Percentiles rank a stretch among this genome's conserved stretches.
These are phyloP conservation scores for Kwoniella mangroviensis DNA, from an alignment of 768 basidiomycete genomes.

Conservation along the genomic window DNA sequence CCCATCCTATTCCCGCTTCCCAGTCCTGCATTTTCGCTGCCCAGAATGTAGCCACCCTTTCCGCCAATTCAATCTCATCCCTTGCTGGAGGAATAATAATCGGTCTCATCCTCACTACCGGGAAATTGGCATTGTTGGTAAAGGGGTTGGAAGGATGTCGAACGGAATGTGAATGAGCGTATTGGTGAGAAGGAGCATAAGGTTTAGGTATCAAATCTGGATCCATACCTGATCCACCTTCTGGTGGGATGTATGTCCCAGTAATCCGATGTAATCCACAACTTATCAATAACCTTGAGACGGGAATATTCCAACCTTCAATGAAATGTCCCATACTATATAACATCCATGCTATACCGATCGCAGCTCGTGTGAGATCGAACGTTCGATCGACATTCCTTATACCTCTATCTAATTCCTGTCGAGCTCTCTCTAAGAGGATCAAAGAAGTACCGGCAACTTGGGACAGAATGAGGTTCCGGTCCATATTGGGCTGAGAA, in stretches of 20 bases:
- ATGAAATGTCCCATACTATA: constrained; percentile 47
- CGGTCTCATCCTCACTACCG: constrained; percentile 40
- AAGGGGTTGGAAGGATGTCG: neutral
- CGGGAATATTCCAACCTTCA: constrained; percentile 52
- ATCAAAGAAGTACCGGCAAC: constrained; percentile 26
- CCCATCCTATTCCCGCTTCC: constrained; percentile 45
- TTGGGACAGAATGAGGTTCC: constrained; percentile 28
- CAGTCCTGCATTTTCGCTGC: constrained; percentile 55
- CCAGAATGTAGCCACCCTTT: constrained; percentile 53
- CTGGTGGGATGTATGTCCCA: constrained; percentile 30
- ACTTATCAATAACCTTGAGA: constrained; percentile 40
- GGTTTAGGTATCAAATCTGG: constrained; percentile 31
- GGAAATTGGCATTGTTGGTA: constrained; percentile 15
- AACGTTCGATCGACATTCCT: constrained; percentile 47
- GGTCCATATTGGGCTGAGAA: constrained; percentile 12
- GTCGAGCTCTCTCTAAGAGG: constrained; percentile 42
- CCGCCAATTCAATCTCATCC: constrained; percentile 51
- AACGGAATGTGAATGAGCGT: constrained; percentile 22
- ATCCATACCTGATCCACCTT: constrained; percentile 19
- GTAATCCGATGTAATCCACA: constrained; percentile 55
- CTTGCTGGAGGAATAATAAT: constrained; percentile 49
- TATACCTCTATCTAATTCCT: constrained; percentile 45
- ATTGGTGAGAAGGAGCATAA: constrained; percentile 32
- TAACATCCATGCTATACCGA: constrained; percentile 48
- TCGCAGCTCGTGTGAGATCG: constrained; percentile 47